Percentiles rank a stretch among this genome's conserved stretches.
These are phyloP conservation scores for cucumber (Cucumis sativus) DNA, from an alignment of 306 rosid genomes.

Conservation along the genomic window Cucumber_9930_V3 NC_026657.2:39853501-39854000, in stretches of 20 bases:
- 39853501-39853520: background rate
- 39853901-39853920: background rate
- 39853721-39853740: background rate
- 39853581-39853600: background rate
- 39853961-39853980: background rate
- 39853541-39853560: background rate
- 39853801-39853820: background rate
- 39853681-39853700: constrained; percentile 2
- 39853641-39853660: constrained; percentile 5
- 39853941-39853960: background rate
- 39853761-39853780: background rate
- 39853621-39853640: background rate
- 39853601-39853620: background rate
- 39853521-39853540: background rate
- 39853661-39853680: constrained; percentile 4
- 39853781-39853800: background rate
- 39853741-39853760: background rate
- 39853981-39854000: background rate
- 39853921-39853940: background rate
- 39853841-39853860: background rate
- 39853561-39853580: background rate
- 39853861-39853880: background rate
- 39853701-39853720: constrained; percentile 1
- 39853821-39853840: background rate
- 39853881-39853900: background rate